A percentile compares a stretch with the other conserved stretches of the same genome.
Conservation (phyloP, 2,329 filamentous ascomycete genomes). For the Paramyrothecium roridum region DNA sequence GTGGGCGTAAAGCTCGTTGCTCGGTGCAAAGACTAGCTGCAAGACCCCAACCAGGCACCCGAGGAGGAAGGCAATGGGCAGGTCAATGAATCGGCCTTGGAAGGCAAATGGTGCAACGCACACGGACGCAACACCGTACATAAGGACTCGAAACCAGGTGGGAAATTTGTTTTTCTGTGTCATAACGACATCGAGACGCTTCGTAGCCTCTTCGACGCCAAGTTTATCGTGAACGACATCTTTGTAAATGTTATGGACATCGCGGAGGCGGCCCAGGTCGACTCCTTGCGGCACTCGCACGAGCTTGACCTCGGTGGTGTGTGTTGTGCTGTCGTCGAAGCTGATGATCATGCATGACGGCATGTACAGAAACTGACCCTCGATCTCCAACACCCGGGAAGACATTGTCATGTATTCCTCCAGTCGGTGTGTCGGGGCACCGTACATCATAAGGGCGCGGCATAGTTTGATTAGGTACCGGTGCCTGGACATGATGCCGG, state of each 20-base stretch:
- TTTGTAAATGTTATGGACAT: slow-evolving; percentile 76
- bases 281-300: slow-evolving; percentile 67
- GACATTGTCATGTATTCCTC: slow-evolving; percentile 93
- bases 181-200: slow-evolving; percentile 55
- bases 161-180: slow-evolving; percentile 42
- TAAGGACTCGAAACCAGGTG: slow-evolving; percentile 54
- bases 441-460: slow-evolving; percentile 82
- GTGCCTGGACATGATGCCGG: slow-evolving; percentile 72
- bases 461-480: slow-evolving; percentile 83
- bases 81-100: slow-evolving; percentile 70
- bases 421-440: slow-evolving; percentile 84
- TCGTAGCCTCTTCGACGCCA: slow-evolving; percentile 66
- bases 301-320: slow-evolving; percentile 78
- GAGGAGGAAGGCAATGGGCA: slow-evolving; percentile 73
- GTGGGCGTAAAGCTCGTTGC: slow-evolving; percentile 65
- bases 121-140: slow-evolving; percentile 75
- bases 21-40: slow-evolving; percentile 71
- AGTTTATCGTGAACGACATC: slow-evolving; percentile 78
- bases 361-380: slow-evolving; percentile 85
- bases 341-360: slow-evolving; percentile 94
- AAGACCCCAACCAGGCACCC: slow-evolving; percentile 72
- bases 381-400: slow-evolving; percentile 81
- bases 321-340: slow-evolving; percentile 71
- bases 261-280: slow-evolving; percentile 69
- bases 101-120: slow-evolving; percentile 80